Evolutionary conservation across 805 yeast species (phyloP).

Genomic region (Candida ortonii): DNA sequence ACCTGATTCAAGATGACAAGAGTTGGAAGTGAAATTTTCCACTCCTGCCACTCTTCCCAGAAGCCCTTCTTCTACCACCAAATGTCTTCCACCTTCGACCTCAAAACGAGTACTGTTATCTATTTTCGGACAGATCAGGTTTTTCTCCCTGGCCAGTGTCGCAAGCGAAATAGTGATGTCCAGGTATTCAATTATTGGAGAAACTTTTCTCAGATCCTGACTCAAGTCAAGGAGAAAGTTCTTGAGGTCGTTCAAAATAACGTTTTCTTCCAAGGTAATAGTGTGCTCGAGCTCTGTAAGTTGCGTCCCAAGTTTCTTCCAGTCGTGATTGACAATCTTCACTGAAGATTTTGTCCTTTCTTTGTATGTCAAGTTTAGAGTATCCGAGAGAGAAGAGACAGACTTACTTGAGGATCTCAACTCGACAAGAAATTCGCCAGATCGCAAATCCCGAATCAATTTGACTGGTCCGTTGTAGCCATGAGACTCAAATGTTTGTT

Average conservation of each 20-base stretch:
- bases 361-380: slow-evolving; percentile 12
- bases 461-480: slow-evolving; percentile 27
- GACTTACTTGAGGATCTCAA: slow-evolving; percentile 27
- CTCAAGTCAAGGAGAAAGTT: slow-evolving; percentile 42
- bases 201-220: slow-evolving; percentile 45
- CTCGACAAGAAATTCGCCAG: slow-evolving; percentile 28
- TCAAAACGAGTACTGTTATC: slow-evolving; percentile 45
- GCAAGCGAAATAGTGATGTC: slow-evolving; percentile 79
- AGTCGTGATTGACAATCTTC: slow-evolving; percentile 42
- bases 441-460: slow-evolving; percentile 26
- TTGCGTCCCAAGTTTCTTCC: slow-evolving; percentile 50
- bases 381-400: slow-evolving; percentile 17
- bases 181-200: slow-evolving; percentile 53
- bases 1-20: slow-evolving; percentile 34
- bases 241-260: slow-evolving; percentile 49
- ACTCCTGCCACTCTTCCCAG: slow-evolving; percentile 38
- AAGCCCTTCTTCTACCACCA: slow-evolving; percentile 80
- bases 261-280: slow-evolving; percentile 55
- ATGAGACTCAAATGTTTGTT: slow-evolving; percentile 5
- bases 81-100: slow-evolving; percentile 70
- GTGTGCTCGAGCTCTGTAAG: slow-evolving; percentile 43
- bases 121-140: slow-evolving; percentile 64
- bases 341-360: slow-evolving; percentile 29
- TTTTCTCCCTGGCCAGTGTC: slow-evolving; percentile 61
- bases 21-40: slow-evolving; percentile 47